These are phyloP conservation scores for Parietaria judaica DNA, from an alignment of 306 rosid genomes.

Conservation along the genomic window DNA sequence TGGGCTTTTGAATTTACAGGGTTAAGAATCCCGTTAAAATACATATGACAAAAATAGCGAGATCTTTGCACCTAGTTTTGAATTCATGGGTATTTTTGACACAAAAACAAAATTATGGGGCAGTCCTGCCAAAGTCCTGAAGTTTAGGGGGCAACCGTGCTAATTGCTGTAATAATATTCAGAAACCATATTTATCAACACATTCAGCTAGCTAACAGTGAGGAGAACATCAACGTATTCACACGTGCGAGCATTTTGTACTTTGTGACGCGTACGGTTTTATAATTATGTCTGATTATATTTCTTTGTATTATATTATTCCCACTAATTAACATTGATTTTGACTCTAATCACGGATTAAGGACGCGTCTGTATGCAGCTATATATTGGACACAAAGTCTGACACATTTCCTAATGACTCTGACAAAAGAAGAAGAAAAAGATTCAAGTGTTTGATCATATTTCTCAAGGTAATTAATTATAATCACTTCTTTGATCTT, in stretches of 20 bases:
- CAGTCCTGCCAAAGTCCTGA: no score
- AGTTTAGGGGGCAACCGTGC: no score
- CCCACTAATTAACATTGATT: not conserved
- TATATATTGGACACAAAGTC: slow-evolving; percentile 11
- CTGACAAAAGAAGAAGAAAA: slow-evolving; percentile 2
- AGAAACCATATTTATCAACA: no score
- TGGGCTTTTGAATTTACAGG: no score
- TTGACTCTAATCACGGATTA: not conserved
- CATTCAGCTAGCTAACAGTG: slow-evolving; percentile 19
- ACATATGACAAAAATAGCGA: no score
- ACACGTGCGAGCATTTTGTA: slow-evolving; percentile 19
- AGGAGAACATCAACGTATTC: slow-evolving; percentile 13
- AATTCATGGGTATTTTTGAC: no score
- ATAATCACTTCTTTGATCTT: not conserved
- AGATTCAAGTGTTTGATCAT: not conserved
- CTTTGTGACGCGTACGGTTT: slow-evolving; percentile 8
- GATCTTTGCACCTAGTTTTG: no score
- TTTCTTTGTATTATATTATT: not conserved
- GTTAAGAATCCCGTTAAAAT: no score
- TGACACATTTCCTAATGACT: not conserved
- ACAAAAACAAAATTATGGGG: no score
- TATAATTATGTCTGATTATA: not conserved
- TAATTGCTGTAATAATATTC: no score
- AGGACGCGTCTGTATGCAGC: slow-evolving; percentile 18
- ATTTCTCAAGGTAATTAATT: not conserved